A percentile compares a stretch with the other conserved stretches of the same genome.
phyloP scores from a whole-genome alignment of 1,284 basidiomycete genomes.

The Cryptococcus sp. region DNA sequence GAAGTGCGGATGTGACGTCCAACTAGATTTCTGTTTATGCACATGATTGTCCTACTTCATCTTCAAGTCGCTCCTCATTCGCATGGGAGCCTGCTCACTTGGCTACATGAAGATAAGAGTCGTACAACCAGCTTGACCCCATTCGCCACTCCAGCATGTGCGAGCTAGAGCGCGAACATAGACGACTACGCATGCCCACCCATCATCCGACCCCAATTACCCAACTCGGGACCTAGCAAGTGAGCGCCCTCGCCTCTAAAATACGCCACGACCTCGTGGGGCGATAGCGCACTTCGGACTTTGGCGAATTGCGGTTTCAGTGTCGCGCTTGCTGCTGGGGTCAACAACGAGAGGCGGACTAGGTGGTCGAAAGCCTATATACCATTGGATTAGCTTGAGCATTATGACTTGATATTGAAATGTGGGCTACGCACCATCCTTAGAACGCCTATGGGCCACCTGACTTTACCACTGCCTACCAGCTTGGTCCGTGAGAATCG shows the following conservation, averaged over 20 bases:
- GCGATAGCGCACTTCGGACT: conserved; percentile 43
- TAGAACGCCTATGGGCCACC: conserved; percentile 47
- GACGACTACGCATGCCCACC: conserved; percentile 45
- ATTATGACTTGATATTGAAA: not conserved
- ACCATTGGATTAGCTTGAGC: not conserved
- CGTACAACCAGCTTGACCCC: too few species aligned
- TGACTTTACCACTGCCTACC: conserved; percentile 48
- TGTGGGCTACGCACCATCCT: conserved; percentile 32
- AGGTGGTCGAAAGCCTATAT: conserved; percentile 46
- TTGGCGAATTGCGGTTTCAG: conserved; percentile 43
- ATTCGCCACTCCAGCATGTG: too few species aligned
- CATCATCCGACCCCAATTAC: conserved; percentile 49
- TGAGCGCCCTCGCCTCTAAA: conserved; percentile 48
- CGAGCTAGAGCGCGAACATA: too few species aligned
- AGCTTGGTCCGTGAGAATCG: conserved; percentile 50
- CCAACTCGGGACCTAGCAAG: conserved; percentile 47
- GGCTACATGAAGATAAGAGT: too few species aligned
- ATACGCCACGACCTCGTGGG: conserved; percentile 50
- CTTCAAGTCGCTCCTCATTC: too few species aligned
- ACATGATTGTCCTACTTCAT: too few species aligned
- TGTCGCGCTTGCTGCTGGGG: conserved; percentile 31
- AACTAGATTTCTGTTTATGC: too few species aligned
- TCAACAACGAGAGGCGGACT: conserved; percentile 40
- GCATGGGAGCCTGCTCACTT: too few species aligned
- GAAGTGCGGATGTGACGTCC: too few species aligned